Percentiles rank a stretch among this genome's conserved stretches.
These are phyloP conservation scores for Fusarium aywerte DNA, from an alignment of 2,329 filamentous ascomycete species.

Conservation along the genomic window DNA sequence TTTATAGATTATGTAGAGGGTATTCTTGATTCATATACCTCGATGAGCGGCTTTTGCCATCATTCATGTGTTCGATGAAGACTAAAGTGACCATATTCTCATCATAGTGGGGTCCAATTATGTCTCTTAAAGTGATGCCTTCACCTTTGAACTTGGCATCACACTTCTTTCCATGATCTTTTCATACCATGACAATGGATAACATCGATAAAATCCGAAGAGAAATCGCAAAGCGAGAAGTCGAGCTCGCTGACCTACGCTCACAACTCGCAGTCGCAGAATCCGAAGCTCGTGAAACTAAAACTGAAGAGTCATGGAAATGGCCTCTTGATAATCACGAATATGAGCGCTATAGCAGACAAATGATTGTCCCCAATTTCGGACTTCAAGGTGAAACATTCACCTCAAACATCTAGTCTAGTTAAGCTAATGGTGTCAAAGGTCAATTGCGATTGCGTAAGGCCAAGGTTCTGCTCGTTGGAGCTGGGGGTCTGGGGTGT, in stretches of 20 bases:
- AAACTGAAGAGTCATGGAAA: constrained; percentile 51
- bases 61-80: neutral
- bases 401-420: rapidly evolving
- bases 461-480: constrained; percentile 81
- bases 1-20: rapidly evolving
- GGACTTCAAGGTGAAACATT: constrained; percentile 72
- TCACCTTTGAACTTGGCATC: constrained; percentile 2
- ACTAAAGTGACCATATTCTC: neutral
- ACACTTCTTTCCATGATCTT: neutral
- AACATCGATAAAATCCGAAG: constrained; percentile 55
- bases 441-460: constrained; percentile 80
- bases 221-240: constrained; percentile 61
- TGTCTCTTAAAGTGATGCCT: neutral
- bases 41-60: neutral
- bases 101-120: constrained; percentile 15
- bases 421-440: constrained; percentile 47
- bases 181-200: constrained; percentile 47
- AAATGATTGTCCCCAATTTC: constrained; percentile 87
- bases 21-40: rapidly evolving
- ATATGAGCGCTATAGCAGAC: constrained; percentile 87
- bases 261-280: constrained; percentile 58
- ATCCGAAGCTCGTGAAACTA: constrained; percentile 32
- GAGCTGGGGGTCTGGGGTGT: constrained; percentile 89
- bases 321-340: constrained; percentile 80
- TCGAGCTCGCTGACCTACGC: constrained; percentile 59